Percentiles rank a stretch among this genome's conserved stretches.
Conservation (phyloP, 2,329 filamentous ascomycete species). For the Ciborinia camelliae region DNA sequence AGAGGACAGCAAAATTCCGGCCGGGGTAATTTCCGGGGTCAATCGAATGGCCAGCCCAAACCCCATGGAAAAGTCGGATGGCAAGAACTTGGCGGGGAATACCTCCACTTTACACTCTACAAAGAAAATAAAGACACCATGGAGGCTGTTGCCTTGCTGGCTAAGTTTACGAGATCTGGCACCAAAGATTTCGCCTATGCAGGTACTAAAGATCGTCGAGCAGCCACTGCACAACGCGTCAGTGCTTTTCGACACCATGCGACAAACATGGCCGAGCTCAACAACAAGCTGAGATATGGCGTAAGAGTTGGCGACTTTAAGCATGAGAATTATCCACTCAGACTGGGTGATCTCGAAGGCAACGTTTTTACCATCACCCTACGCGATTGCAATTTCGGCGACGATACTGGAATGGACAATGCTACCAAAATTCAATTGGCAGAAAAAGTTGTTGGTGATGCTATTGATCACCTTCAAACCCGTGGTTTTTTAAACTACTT, state of each 20-base stretch:
- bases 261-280: slow-evolving; percentile 63
- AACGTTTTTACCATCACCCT: slow-evolving; percentile 94
- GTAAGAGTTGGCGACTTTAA: slow-evolving; percentile 75
- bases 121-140: slow-evolving; percentile 69
- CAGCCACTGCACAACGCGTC: slow-evolving; percentile 64
- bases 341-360: slow-evolving; percentile 78
- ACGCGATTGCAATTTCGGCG: slow-evolving; percentile 70
- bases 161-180: slow-evolving; percentile 55
- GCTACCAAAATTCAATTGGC: slow-evolving; percentile 46
- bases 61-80: slow-evolving; percentile 49
- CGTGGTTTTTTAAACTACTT: slow-evolving; percentile 97
- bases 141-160: slow-evolving; percentile 61
- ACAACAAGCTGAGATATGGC: slow-evolving; percentile 53
- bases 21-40: slow-evolving; percentile 18
- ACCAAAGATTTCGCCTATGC: slow-evolving; percentile 63
- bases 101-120: slow-evolving; percentile 71
- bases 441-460: slow-evolving; percentile 50
- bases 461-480: slow-evolving; percentile 64
- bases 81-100: slow-evolving; percentile 65
- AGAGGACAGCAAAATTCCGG: slow-evolving; percentile 23
- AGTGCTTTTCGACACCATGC: slow-evolving; percentile 58
- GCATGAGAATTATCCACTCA: slow-evolving; percentile 67
- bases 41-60: slow-evolving; percentile 27
- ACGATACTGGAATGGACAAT: slow-evolving; percentile 45
- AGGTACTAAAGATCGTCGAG: slow-evolving; percentile 69